Evolutionary conservation across 192 early-diverging fungal genomes (phyloP), one percentile per base, ranked within the genome.

Genomic region (Linnemannia elongata): DNA sequence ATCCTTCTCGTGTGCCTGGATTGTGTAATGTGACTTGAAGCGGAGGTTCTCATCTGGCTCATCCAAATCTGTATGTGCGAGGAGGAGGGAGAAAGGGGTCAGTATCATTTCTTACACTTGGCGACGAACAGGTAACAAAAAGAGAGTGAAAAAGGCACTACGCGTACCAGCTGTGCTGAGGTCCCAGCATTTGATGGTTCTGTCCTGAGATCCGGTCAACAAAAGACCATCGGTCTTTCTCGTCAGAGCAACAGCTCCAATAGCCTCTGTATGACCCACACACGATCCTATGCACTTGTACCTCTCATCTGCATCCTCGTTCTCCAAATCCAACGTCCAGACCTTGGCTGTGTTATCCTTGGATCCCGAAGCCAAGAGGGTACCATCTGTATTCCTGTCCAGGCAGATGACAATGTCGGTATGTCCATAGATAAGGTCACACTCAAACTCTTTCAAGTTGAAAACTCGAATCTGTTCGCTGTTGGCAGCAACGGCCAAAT

Each of bases 151-250:
- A 22, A 10, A 6, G 18, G 8, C 27, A 13, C 1, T 27, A 45
- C 13, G 36, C 52, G 78, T 83, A 89, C 83, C 89, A 35, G 93
- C 83, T 15, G 94, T 89, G 47, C 90, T 88, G 49, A 97, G 77
- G 72, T 99, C 95, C 98, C 99, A 98, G 77, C 93, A 91, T 85
- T 99, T 99, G 80, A 99, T 92, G 1, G 99, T 99, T 52, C 98
- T 95, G 87, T 99, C 99, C 75, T 96, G 95, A 88, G 95, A 95
- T 47, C 96, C 97, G 4, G 97, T 96, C 30, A 98, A 82, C 90
- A 97, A 90, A 78, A 97, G 95, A 24, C 88, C 82, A 57, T 81
- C 89, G 18, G 91, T 85, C 47, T 94, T 96, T 55, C 90, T 91
- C 8, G 96, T 93, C 54, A 98, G 82, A 2, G 94, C 93, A 27